Evolutionary conservation across 2,329 filamentous ascomycete species (phyloP).

Genomic region (Penicillium sclerotigenum): DNA sequence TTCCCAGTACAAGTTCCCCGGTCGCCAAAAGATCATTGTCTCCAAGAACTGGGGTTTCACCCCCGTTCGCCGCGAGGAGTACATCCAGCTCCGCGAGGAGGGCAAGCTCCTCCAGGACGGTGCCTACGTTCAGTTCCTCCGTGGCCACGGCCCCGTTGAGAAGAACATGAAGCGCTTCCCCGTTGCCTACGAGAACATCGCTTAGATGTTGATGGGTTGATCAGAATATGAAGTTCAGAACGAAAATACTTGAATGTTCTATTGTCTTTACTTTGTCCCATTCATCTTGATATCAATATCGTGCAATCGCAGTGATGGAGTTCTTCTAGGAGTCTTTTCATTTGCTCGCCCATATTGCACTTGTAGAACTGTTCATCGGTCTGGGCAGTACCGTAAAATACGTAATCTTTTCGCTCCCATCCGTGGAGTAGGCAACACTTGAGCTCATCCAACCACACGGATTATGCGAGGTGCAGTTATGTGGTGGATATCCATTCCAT

Average conservation of each 20-base stretch:
- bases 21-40: slow-evolving; percentile 99
- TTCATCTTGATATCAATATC: slow-evolving; percentile 22
- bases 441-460: not conserved
- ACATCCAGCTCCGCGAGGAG: slow-evolving; percentile 89
- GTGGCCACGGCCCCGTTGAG: slow-evolving; percentile 82
- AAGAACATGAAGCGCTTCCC: slow-evolving; percentile 94
- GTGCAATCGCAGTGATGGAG: slow-evolving; percentile 24
- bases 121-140: slow-evolving; percentile 99
- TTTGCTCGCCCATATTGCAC: not conserved
- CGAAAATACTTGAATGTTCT: slow-evolving; percentile 25
- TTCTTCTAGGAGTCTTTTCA: slow-evolving; percentile 21
- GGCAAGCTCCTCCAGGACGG: slow-evolving; percentile 95
- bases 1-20: slow-evolving; percentile 99
- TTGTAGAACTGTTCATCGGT: not conserved
- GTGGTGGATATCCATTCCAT: not conserved
- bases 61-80: slow-evolving; percentile 94
- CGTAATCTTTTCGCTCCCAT: not conserved
- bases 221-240: slow-evolving; percentile 29
- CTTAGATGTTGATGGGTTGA: slow-evolving; percentile 39
- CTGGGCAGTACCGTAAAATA: no score
- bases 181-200: slow-evolving; percentile 63
- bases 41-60: slow-evolving; percentile 99
- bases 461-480: not conserved
- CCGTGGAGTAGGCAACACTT: not conserved
- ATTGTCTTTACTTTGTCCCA: slow-evolving; percentile 18